These are phyloP conservation scores for Cylindrotheca closterium DNA, from an alignment of 108 stramenopile species.

Conservation along the genomic window DNA sequence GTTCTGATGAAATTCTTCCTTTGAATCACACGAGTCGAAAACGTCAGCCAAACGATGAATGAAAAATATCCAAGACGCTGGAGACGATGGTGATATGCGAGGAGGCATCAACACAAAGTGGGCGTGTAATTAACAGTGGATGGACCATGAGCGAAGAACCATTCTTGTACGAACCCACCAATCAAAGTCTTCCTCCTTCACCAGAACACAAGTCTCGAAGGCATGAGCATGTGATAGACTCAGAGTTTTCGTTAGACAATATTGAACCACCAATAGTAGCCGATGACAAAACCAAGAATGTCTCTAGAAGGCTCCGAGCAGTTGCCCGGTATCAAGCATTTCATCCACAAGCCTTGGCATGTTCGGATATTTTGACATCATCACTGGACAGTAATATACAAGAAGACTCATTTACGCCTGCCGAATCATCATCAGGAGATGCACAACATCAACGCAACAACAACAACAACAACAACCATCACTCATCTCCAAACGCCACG, in stretches of 20 bases:
- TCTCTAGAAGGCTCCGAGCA: slow-evolving; percentile 30
- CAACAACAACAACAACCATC: neutral
- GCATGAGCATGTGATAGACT: neutral
- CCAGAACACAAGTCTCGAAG: slow-evolving; percentile 5
- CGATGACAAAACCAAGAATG: neutral
- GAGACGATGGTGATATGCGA: too few species aligned
- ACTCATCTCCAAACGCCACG: neutral
- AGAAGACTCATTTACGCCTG: slow-evolving; percentile 1
- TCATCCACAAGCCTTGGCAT: slow-evolving; percentile 45
- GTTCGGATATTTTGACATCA: slow-evolving; percentile 22
- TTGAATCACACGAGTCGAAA: too few species aligned
- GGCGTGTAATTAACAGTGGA: too few species aligned
- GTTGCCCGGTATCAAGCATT: slow-evolving; percentile 40
- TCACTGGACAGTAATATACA: neutral
- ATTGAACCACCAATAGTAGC: too few species aligned
- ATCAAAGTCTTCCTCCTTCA: slow-evolving; percentile 8
- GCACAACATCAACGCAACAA: neutral
- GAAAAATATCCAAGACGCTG: too few species aligned
- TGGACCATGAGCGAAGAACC: neutral
- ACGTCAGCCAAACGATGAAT: too few species aligned
- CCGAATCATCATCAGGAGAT: neutral
- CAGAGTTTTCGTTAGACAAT: slow-evolving; percentile 25
- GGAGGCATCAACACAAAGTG: too few species aligned
- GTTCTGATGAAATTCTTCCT: too few species aligned
- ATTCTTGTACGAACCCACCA: neutral